A percentile compares a stretch with the other conserved stretches of the same genome.
phyloP scores from a whole-genome alignment of 148 eudicot genomes.

The Amaranthus palmeri region DNA sequence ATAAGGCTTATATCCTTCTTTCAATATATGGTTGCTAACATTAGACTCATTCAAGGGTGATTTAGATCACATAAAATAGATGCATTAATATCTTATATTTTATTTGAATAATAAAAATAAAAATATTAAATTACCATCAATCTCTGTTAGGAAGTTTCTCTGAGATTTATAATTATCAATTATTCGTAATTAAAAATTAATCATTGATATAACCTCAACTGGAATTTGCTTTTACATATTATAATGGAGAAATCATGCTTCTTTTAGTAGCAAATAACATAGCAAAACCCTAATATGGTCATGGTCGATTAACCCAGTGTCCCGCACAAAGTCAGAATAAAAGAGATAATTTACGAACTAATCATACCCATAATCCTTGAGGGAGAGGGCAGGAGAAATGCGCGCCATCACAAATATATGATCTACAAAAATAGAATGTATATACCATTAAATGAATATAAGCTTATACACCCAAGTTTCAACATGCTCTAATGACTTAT shows the following conservation, averaged over 20 bases:
- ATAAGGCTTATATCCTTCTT: background rate
- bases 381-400: too few species aligned
- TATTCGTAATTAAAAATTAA: background rate
- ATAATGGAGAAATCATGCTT: background rate
- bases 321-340: too few species aligned
- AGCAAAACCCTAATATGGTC: background rate
- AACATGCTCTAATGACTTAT: background rate
- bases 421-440: constrained; percentile 19
- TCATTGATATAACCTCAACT: background rate
- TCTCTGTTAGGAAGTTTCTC: background rate
- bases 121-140: background rate
- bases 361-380: too few species aligned
- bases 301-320: too few species aligned
- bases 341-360: too few species aligned
- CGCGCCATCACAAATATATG: constrained; percentile 7
- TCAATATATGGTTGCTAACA: background rate
- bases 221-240: background rate
- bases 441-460: constrained; percentile 17
- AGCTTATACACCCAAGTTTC: constrained; percentile 15
- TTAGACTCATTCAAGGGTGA: background rate
- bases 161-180: background rate
- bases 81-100: background rate
- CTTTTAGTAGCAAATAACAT: background rate
- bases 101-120: background rate
- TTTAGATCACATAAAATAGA: background rate